Conservation (phyloP, 202 grass and related monocot species). For the Miscanthus sacchariflorus region DNA sequence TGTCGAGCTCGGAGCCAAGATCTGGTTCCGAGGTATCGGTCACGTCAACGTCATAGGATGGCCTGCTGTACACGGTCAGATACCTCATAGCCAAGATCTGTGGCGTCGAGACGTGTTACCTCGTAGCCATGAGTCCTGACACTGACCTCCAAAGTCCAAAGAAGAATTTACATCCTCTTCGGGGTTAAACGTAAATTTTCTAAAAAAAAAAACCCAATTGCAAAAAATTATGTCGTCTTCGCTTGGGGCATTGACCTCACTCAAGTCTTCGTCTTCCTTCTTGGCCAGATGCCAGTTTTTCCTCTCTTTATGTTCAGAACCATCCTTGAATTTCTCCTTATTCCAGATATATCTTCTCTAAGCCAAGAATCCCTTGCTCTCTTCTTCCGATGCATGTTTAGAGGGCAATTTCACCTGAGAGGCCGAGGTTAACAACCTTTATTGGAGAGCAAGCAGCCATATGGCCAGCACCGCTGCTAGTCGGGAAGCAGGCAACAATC, state of each 20-base stretch:
- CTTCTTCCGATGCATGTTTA: not conserved
- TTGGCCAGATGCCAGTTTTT: not conserved
- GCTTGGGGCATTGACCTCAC: conserved; percentile 19
- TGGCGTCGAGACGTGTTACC: too few species aligned
- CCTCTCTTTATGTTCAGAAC: not conserved
- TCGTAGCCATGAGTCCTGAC: too few species aligned
- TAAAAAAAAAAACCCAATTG: too few species aligned
- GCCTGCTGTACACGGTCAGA: too few species aligned
- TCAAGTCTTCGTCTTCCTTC: conserved; percentile 15
- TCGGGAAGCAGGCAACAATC: not conserved
- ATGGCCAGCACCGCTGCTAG: not conserved
- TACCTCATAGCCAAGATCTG: too few species aligned
- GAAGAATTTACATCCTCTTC: too few species aligned
- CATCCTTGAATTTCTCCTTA: conserved; percentile 1
- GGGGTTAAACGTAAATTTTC: too few species aligned
- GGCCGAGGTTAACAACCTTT: not conserved
- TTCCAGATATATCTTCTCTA: not conserved
- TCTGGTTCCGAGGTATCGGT: too few species aligned
- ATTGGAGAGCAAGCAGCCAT: not conserved
- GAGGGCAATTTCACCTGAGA: not conserved
- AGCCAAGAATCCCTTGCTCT: not conserved
- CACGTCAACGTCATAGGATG: too few species aligned
- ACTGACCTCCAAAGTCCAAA: too few species aligned
- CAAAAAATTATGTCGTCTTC: not conserved
- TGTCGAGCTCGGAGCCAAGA: too few species aligned